These are phyloP conservation scores for Senna tora DNA, from an alignment of 306 rosid genomes.

Conservation along the genomic window DNA sequence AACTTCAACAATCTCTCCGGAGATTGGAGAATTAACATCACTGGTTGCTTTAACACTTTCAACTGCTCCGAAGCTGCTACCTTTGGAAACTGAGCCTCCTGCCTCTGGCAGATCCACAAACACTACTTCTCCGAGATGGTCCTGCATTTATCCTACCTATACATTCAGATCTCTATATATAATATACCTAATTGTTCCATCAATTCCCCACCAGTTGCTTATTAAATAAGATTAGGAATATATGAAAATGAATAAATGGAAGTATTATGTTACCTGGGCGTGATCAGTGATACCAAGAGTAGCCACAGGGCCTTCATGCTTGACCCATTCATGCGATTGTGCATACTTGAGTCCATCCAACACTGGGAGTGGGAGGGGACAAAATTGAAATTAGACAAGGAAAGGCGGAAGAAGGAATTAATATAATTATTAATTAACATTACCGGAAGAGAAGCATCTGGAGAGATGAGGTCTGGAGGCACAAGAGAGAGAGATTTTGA, in stretches of 20 bases:
- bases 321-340: slow-evolving; percentile 94
- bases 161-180: not conserved
- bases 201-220: too few species aligned
- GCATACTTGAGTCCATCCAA: slow-evolving; percentile 93
- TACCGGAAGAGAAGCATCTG: slow-evolving; percentile 87
- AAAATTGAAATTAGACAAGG: slow-evolving; percentile 10
- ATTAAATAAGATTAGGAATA: too few species aligned
- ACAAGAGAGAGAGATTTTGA: slow-evolving; percentile 57
- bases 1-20: slow-evolving; percentile 84
- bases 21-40: slow-evolving; percentile 87
- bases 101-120: slow-evolving; percentile 85
- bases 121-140: slow-evolving; percentile 93
- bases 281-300: slow-evolving; percentile 87
- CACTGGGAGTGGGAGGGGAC: slow-evolving; percentile 45
- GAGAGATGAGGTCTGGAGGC: slow-evolving; percentile 66
- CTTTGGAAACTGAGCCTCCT: slow-evolving; percentile 56
- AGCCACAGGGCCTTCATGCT: slow-evolving; percentile 87
- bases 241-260: too few species aligned
- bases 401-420: not conserved
- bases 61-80: slow-evolving; percentile 76
- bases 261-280: slow-evolving; percentile 97
- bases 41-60: slow-evolving; percentile 97
- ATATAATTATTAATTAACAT: not conserved
- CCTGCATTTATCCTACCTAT: slow-evolving; percentile 47
- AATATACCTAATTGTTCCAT: slow-evolving; percentile 4